Evolutionary conservation across 257 asterid genomes (phyloP).

Genomic region (Plantago ovata): DNA sequence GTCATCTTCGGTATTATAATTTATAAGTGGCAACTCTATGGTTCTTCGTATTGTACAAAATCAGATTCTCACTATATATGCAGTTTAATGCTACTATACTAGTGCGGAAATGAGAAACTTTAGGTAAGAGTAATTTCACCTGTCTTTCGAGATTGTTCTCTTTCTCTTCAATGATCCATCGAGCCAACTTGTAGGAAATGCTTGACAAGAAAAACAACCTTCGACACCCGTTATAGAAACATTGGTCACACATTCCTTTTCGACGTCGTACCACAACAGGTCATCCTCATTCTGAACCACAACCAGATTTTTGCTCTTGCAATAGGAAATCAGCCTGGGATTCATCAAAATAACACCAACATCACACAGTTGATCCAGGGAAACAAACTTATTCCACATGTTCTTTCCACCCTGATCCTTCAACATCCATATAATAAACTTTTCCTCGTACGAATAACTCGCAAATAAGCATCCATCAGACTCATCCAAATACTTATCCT

Average conservation of each 20-base stretch:
- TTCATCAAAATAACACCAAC: background rate
- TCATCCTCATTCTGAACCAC: background rate
- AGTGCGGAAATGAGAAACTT: background rate
- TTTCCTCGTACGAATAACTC: background rate
- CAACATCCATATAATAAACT: background rate
- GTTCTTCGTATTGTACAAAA: too few relatives aligned
- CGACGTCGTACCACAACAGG: background rate
- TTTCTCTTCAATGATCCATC: constrained; percentile 1
- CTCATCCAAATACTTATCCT: background rate
- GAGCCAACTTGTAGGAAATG: background rate
- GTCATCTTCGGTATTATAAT: too few relatives aligned
- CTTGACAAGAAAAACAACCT: background rate
- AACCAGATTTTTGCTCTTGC: constrained; percentile 1
- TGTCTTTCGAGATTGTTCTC: background rate
- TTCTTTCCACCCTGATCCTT: background rate
- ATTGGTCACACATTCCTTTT: background rate
- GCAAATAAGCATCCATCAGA: constrained; percentile 4
- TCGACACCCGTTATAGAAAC: background rate
- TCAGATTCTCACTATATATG: too few relatives aligned
- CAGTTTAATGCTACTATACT: background rate
- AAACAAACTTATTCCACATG: background rate
- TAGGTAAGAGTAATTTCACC: background rate
- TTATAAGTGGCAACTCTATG: too few relatives aligned
- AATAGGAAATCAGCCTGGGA: background rate
- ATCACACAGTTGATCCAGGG: background rate